A percentile compares a stretch with the other conserved stretches of the same genome.
phyloP scores from a whole-genome alignment of 352 stramenopile genomes.

The Globisporangium carolinianum region DNA sequence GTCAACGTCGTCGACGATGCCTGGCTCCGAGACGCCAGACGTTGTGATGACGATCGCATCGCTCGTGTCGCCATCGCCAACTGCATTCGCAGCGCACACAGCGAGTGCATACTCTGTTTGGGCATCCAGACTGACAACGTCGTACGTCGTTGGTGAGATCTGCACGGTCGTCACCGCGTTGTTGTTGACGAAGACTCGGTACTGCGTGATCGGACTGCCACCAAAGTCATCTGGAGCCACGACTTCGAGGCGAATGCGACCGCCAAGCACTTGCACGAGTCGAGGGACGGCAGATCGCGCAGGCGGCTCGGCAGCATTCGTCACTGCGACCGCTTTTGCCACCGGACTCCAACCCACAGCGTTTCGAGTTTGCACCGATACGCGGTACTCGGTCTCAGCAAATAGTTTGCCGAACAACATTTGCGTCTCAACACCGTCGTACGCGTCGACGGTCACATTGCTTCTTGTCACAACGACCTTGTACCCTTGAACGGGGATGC shows the following conservation, averaged over 20 bases:
- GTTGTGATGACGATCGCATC: slow-evolving; percentile 21
- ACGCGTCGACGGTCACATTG: slow-evolving; percentile 11
- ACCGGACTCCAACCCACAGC: slow-evolving; percentile 16
- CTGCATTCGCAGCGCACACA: slow-evolving; percentile 22
- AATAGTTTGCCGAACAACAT: slow-evolving; percentile 22
- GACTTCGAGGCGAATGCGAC: slow-evolving; percentile 21
- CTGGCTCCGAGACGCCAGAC: slow-evolving; percentile 15
- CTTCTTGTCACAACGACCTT: slow-evolving; percentile 11
- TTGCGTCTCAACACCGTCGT: slow-evolving; percentile 9
- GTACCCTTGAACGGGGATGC: slow-evolving; percentile 18
- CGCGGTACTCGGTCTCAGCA: slow-evolving; percentile 24
- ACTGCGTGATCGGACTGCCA: slow-evolving; percentile 20
- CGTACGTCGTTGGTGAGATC: slow-evolving; percentile 16
- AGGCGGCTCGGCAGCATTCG: slow-evolving; percentile 19
- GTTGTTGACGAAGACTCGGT: slow-evolving; percentile 25
- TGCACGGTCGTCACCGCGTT: background rate
- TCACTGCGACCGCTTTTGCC: slow-evolving; percentile 10
- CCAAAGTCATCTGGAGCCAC: slow-evolving; percentile 30
- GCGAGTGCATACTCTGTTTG: slow-evolving; percentile 22
- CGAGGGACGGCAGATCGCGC: slow-evolving; percentile 12
- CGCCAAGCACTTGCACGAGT: slow-evolving; percentile 22
- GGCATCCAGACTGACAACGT: slow-evolving; percentile 26
- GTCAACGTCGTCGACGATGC: slow-evolving; percentile 10
- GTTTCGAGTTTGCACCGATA: slow-evolving; percentile 23
- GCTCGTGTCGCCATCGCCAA: slow-evolving; percentile 23